Percentiles rank a stretch among this genome's conserved stretches.
phyloP scores from a whole-genome alignment of 164 flowering plant species.

The Nymphaea colorata region DNA sequence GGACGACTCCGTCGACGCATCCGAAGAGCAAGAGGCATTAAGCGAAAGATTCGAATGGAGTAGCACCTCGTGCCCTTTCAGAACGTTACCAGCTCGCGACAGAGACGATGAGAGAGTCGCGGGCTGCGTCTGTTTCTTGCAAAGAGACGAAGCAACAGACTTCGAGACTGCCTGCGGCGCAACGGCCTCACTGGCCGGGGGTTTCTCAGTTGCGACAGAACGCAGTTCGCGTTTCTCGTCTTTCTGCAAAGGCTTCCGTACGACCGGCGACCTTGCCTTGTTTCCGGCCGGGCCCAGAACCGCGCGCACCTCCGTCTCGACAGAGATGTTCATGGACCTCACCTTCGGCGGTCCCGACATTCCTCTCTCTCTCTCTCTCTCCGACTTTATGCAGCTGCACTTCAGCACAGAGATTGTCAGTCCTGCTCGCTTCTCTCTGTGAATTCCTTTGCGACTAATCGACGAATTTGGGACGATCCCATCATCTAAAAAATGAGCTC shows the following conservation, averaged over 20 bases:
- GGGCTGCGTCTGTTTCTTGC: not conserved
- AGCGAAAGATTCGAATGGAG: conserved; percentile 33
- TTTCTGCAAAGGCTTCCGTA: conserved; percentile 33
- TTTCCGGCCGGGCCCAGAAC: conserved; percentile 49
- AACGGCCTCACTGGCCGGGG: not conserved
- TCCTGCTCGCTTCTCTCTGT: too few relatives aligned
- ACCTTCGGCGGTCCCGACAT: conserved; percentile 61
- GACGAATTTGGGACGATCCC: too few relatives aligned
- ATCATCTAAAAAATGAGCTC: too few relatives aligned
- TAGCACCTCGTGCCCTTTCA: conserved; percentile 26
- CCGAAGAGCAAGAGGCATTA: conserved; percentile 59
- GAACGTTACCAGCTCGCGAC: conserved; percentile 11
- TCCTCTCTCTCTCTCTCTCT: not conserved
- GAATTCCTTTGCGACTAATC: too few relatives aligned
- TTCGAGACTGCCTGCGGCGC: not conserved
- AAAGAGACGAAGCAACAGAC: not conserved
- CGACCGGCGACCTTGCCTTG: conserved; percentile 30
- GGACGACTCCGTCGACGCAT: conserved; percentile 60
- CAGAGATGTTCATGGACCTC: conserved; percentile 48
- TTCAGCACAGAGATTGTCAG: too few relatives aligned
- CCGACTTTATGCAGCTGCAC: too few relatives aligned
- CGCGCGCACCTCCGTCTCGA: conserved; percentile 41
- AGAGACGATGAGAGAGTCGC: not conserved
- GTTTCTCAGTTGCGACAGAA: not conserved
- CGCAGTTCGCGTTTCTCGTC: conserved; percentile 11